A percentile compares a stretch with the other conserved stretches of the same genome.
These are phyloP conservation scores for Coriolopsis trogii DNA, from an alignment of 1,284 basidiomycete genomes.

Conservation along the genomic window DNA sequence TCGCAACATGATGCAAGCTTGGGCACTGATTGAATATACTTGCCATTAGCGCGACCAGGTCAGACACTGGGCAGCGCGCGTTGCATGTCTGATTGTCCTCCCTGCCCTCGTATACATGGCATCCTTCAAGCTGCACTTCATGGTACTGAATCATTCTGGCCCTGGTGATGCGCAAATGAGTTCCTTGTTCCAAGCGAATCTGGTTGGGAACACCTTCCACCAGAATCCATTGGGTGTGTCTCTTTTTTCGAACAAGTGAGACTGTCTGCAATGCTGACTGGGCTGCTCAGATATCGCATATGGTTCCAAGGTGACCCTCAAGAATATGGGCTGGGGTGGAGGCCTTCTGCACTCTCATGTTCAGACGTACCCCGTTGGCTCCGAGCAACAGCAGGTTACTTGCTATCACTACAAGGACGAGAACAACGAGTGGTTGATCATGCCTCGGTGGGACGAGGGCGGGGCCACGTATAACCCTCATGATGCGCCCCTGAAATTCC, in stretches of 20 bases:
- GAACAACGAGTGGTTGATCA: conserved; percentile 92
- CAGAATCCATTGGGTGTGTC: conserved; percentile 77
- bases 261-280: neutral
- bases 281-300: conserved; percentile 75
- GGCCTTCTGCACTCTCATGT: conserved; percentile 96
- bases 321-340: conserved; percentile 98
- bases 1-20: conserved; percentile 10
- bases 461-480: conserved; percentile 67
- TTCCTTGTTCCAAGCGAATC: conserved; percentile 97
- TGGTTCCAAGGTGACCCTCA: conserved; percentile 91
- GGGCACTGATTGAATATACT: neutral
- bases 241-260: neutral
- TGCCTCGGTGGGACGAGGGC: conserved; percentile 83
- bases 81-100: conserved; percentile 85
- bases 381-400: conserved; percentile 94
- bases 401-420: conserved; percentile 99
- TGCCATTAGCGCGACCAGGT: conserved; percentile 76
- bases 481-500: conserved; percentile 68
- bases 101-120: conserved; percentile 92
- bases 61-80: conserved; percentile 90
- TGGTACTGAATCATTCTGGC: conserved; percentile 92
- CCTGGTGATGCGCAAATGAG: conserved; percentile 99
- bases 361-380: conserved; percentile 93
- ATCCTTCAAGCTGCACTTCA: conserved; percentile 95
- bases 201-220: conserved; percentile 92